phyloP scores from a whole-genome alignment of 2,329 filamentous ascomycete genomes.

The Trichoderma guizhouense region DNA sequence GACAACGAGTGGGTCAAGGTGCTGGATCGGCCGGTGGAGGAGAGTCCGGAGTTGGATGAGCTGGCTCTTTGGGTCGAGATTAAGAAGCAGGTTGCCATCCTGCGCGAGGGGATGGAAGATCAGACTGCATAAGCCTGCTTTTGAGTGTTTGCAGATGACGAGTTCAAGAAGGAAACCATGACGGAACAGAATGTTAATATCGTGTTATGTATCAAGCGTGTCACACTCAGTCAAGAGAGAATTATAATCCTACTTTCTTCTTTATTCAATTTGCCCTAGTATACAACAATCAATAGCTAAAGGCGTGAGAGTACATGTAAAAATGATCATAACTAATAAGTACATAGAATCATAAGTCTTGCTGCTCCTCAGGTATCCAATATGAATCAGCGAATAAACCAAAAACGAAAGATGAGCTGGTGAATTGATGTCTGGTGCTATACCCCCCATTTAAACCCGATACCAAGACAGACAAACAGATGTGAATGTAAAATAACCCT shows the following conservation, averaged over 20 bases:
- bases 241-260: not conserved
- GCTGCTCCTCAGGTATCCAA: not conserved
- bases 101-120: slow-evolving; percentile 57
- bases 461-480: not conserved
- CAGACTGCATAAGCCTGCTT: slow-evolving; percentile 16
- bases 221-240: not conserved
- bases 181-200: not conserved
- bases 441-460: not conserved
- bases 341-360: not conserved
- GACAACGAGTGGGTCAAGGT: slow-evolving; percentile 40
- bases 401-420: not conserved
- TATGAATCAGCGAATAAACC: not conserved
- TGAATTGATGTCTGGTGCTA: not conserved
- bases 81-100: slow-evolving; percentile 58
- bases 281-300: not conserved
- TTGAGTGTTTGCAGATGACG: not conserved
- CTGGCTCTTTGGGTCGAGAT: slow-evolving; percentile 59
- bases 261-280: not conserved
- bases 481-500: not conserved
- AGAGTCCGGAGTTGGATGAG: slow-evolving; percentile 44
- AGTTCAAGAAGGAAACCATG: not conserved
- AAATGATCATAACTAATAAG: not conserved
- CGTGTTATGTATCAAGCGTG: not conserved
- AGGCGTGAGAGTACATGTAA: not conserved
- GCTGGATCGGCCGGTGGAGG: slow-evolving; percentile 25